Percentiles rank a stretch among this genome's conserved stretches.
Conservation (phyloP, 2,329 filamentous ascomycete genomes). For the Thielaviopsis euricoi region DNA sequence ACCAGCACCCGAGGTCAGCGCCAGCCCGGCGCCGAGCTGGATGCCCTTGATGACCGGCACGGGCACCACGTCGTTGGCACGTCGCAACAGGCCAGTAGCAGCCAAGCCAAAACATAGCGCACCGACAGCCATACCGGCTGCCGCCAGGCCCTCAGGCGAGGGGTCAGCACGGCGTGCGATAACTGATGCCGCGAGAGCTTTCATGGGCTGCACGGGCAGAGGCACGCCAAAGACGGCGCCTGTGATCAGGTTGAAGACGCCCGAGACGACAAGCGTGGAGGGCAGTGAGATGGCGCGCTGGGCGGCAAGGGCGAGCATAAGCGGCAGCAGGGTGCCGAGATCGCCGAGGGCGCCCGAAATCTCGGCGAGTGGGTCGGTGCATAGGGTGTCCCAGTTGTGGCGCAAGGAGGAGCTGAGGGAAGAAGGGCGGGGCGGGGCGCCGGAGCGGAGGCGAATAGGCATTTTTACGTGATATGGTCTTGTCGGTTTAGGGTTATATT, state of each 20-base stretch:
- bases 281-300: conserved; percentile 66
- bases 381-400: conserved; percentile 33
- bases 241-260: conserved; percentile 70
- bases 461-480: not conserved
- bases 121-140: conserved; percentile 48
- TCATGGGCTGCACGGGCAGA: conserved; percentile 79
- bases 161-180: conserved; percentile 47
- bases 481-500: too few relatives aligned
- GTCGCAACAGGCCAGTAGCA: conserved; percentile 58
- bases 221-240: conserved; percentile 76
- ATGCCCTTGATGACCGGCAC: conserved; percentile 87
- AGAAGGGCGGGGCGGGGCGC: not conserved
- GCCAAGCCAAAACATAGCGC: conserved; percentile 60
- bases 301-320: conserved; percentile 71
- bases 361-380: conserved; percentile 41
- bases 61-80: conserved; percentile 59
- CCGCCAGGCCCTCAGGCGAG: not conserved
- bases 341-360: conserved; percentile 80
- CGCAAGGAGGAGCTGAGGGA: conserved; percentile 20
- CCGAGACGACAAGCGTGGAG: conserved; percentile 75
- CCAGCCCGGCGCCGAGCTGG: conserved; percentile 79
- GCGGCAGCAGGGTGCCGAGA: conserved; percentile 73
- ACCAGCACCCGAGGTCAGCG: conserved; percentile 64
- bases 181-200: conserved; percentile 82
- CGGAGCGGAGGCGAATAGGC: conserved; percentile 2